phyloP scores from a whole-genome alignment of 257 asterid genomes.

The Fraxinus quadrangulata region DNA sequence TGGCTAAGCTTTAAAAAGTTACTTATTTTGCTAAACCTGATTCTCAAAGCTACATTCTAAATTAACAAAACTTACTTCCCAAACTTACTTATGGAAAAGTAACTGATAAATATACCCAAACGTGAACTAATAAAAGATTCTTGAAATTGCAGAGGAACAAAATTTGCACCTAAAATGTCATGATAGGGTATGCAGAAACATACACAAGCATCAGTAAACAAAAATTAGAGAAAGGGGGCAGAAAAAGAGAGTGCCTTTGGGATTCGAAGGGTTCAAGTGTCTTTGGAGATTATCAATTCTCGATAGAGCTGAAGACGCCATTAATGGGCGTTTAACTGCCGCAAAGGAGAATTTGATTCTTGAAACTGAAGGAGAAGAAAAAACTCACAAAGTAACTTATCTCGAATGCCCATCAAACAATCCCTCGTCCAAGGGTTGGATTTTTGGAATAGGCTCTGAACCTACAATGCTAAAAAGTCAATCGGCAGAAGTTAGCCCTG shows the following conservation, averaged over 20 bases:
- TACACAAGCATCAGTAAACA: not conserved
- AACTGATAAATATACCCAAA: not conserved
- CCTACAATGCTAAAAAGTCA: too few relatives aligned
- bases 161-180: not conserved
- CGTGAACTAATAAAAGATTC: not conserved
- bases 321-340: not conserved
- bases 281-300: constrained; percentile 45
- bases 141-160: not conserved
- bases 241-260: constrained; percentile 30
- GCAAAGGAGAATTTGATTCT: not conserved
- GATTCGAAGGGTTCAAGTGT: constrained; percentile 42
- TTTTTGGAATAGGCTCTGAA: too few relatives aligned
- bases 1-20: too few relatives aligned
- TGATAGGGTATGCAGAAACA: not conserved
- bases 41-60: too few relatives aligned
- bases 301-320: constrained; percentile 52
- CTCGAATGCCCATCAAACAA: too few relatives aligned
- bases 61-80: too few relatives aligned
- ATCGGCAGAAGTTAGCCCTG: too few relatives aligned
- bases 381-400: too few relatives aligned
- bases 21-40: too few relatives aligned
- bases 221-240: not conserved
- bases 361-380: not conserved
- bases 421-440: too few relatives aligned
- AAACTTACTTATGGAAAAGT: not conserved